phyloP scores from a whole-genome alignment of 2,329 filamentous ascomycete species.

The Diplocarpon mali region DNA sequence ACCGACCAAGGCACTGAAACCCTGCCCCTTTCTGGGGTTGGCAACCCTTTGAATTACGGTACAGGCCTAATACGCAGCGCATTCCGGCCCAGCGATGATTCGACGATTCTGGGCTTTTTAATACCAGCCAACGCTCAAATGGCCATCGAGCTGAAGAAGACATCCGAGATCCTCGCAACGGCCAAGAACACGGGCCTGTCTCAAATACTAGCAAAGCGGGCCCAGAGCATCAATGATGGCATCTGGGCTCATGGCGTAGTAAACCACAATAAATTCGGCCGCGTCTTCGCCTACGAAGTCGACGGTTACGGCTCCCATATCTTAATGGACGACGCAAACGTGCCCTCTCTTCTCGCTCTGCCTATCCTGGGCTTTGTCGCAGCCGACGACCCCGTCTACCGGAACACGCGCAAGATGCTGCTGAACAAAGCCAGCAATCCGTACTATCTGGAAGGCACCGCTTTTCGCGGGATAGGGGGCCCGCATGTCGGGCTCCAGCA shows the following conservation, averaged over 20 bases:
- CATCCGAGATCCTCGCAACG: slow-evolving; percentile 55
- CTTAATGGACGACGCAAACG: slow-evolving; percentile 83
- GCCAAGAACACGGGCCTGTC: slow-evolving; percentile 42
- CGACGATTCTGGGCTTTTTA: slow-evolving; percentile 86
- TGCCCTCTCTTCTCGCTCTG: slow-evolving; percentile 68
- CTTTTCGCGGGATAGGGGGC: slow-evolving; percentile 85
- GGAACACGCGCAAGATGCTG: slow-evolving; percentile 72
- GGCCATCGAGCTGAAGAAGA: slow-evolving; percentile 72
- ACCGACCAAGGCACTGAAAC: slow-evolving; percentile 86
- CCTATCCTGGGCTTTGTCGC: slow-evolving; percentile 67
- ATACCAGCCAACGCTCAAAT: slow-evolving; percentile 97
- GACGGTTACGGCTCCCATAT: slow-evolving; percentile 77
- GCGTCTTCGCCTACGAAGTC: slow-evolving; percentile 79
- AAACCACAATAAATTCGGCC: slow-evolving; percentile 60
- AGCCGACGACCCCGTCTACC: slow-evolving; percentile 59
- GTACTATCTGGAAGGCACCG: slow-evolving; percentile 68
- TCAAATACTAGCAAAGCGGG: slow-evolving; percentile 45
- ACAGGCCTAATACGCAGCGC: slow-evolving; percentile 84
- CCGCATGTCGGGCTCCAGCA: slow-evolving; percentile 72
- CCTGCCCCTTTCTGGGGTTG: slow-evolving; percentile 66
- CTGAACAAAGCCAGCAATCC: slow-evolving; percentile 48
- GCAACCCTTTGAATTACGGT: slow-evolving; percentile 79
- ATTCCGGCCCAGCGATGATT: slow-evolving; percentile 90
- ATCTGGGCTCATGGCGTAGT: slow-evolving; percentile 80
- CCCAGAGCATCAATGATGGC: slow-evolving; percentile 57